These are phyloP conservation scores for Funneliformis caledonium DNA, from an alignment of 371 early-diverging fungal species.

Conservation along the genomic window DNA sequence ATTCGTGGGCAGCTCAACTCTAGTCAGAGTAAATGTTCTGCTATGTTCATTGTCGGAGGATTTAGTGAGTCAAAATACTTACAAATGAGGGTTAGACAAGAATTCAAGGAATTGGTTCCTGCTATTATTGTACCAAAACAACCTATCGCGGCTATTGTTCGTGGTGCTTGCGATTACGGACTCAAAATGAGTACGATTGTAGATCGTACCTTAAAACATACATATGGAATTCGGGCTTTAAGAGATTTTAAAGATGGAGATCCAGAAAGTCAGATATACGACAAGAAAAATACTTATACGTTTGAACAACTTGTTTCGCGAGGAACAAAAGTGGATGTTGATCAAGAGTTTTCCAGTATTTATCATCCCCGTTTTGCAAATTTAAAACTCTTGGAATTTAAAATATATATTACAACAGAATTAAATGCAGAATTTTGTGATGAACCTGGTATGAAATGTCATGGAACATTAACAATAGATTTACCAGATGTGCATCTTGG, in stretches of 20 bases:
- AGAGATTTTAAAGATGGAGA: neutral
- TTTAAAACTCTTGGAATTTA: too few relatives aligned
- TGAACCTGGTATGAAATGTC: slow-evolving; percentile 26
- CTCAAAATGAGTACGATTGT: neutral
- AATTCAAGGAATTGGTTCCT: slow-evolving; percentile 45
- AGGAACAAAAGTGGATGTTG: slow-evolving; percentile 1
- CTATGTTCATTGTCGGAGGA: slow-evolving; percentile 60
- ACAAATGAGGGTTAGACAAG: slow-evolving; percentile 48
- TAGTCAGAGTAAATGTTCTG: slow-evolving; percentile 45
- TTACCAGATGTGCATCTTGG: slow-evolving; percentile 7
- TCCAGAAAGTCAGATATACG: neutral
- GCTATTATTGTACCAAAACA: slow-evolving; percentile 46
- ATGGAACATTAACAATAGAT: neutral
- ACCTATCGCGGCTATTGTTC: slow-evolving; percentile 46
- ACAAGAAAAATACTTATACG: too few relatives aligned
- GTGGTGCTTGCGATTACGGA: slow-evolving; percentile 41
- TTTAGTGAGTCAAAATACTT: slow-evolving; percentile 58
- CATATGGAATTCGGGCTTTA: neutral
- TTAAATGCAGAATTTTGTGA: slow-evolving; percentile 18
- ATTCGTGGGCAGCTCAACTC: slow-evolving; percentile 61
- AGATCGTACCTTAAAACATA: slow-evolving; percentile 1
- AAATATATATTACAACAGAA: slow-evolving; percentile 12
- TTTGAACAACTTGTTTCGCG: neutral
- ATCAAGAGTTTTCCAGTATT: neutral
- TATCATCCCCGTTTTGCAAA: neutral